Evolutionary conservation across 176 grass and related monocot species (phyloP).

Genomic region (Hordeum marinum): DNA sequence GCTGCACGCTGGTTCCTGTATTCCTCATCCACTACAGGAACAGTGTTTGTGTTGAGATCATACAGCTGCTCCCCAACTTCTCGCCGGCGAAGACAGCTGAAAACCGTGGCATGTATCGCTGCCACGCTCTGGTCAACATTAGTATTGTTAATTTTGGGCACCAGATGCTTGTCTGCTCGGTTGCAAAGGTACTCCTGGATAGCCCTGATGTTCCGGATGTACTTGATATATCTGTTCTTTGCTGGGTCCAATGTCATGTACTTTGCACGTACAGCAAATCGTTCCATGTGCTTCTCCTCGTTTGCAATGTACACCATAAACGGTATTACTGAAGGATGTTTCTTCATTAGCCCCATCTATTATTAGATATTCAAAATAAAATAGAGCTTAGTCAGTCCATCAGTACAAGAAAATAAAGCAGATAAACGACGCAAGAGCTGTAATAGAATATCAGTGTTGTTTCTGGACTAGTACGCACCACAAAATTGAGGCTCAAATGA

Average conservation of each 20-base stretch:
- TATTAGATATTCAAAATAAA: constrained; percentile 18
- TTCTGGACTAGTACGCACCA: constrained; percentile 50
- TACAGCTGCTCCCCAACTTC: constrained; percentile 71
- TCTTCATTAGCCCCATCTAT: constrained; percentile 99
- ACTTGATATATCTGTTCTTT: constrained; percentile 96
- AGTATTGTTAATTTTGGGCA: constrained; percentile 97
- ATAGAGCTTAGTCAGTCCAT: constrained; percentile 17
- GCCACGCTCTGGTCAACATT: constrained; percentile 91
- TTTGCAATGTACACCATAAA: constrained; percentile 97
- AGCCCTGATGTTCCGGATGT: constrained; percentile 80
- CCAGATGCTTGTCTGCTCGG: constrained; percentile 87
- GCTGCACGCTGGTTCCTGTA: constrained; percentile 81
- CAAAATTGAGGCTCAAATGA: constrained; percentile 97
- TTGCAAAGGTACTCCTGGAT: constrained; percentile 92
- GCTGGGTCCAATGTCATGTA: constrained; percentile 96
- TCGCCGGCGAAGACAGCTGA: constrained; percentile 65
- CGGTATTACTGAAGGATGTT: constrained; percentile 94
- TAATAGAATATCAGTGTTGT: background rate
- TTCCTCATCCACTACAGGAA: constrained; percentile 63
- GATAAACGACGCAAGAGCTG: background rate
- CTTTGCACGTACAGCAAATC: constrained; percentile 92
- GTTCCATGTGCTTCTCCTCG: constrained; percentile 92
- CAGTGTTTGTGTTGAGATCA: constrained; percentile 70
- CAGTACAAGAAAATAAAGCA: constrained; percentile 9
- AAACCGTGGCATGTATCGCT: constrained; percentile 84